These are phyloP conservation scores for Porpolomopsis calyptriformis DNA, from an alignment of 768 basidiomycete species.

Conservation along the genomic window DNA sequence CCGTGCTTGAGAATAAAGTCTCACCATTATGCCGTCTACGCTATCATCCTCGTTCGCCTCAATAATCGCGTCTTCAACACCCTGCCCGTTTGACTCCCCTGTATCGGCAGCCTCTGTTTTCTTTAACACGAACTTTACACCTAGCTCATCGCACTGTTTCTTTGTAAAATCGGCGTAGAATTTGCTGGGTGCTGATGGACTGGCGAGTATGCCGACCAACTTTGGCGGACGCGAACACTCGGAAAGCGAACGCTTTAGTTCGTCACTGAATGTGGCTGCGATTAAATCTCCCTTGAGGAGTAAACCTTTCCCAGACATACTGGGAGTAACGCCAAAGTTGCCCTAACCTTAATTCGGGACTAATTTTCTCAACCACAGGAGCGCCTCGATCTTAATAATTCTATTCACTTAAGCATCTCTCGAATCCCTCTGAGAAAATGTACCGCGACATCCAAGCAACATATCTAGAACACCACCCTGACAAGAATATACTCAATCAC, in stretches of 20 bases:
- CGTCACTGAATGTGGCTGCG: constrained; percentile 57
- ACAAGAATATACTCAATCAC: too few species aligned
- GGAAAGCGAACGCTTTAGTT: constrained; percentile 43
- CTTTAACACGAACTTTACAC: constrained; percentile 77
- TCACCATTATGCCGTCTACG: constrained; percentile 92
- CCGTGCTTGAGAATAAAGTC: constrained; percentile 57
- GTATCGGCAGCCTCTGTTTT: constrained; percentile 52
- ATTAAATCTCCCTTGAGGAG: constrained; percentile 73
- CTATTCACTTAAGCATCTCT: too few species aligned
- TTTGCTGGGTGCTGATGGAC: constrained; percentile 67
- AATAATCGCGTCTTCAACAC: constrained; percentile 92
- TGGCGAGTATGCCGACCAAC: constrained; percentile 86
- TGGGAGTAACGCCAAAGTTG: neutral
- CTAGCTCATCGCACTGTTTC: constrained; percentile 83
- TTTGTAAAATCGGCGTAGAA: constrained; percentile 85
- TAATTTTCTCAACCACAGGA: too few species aligned
- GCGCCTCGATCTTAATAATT: neutral
- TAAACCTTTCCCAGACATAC: constrained; percentile 47
- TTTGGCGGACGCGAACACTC: constrained; percentile 42
- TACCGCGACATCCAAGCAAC: too few species aligned
- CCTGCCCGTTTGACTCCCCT: constrained; percentile 59
- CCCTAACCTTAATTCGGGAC: neutral
- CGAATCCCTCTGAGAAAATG: too few species aligned
- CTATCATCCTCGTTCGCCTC: constrained; percentile 83
- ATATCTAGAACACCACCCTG: too few species aligned